Evolutionary conservation across 2,329 filamentous ascomycete genomes (phyloP).

Genomic region (Apiospora arundinis): DNA sequence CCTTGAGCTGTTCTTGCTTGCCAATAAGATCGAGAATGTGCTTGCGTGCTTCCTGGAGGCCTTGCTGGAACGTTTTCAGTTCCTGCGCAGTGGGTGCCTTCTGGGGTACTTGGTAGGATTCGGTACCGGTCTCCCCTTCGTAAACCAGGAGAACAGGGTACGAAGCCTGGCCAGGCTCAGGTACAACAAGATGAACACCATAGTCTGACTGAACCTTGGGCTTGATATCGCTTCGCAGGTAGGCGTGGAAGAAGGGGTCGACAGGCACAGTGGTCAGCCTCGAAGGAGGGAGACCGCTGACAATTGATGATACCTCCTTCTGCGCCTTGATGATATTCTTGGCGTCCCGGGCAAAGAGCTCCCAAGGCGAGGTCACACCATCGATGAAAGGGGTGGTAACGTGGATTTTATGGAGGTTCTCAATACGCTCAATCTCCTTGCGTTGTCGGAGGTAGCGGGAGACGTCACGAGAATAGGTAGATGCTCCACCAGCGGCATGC

Average conservation of each 20-base stretch:
- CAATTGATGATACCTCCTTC: slow-evolving; percentile 75
- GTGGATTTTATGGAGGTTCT: slow-evolving; percentile 80
- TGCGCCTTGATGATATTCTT: slow-evolving; percentile 82
- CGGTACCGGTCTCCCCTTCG: slow-evolving; percentile 64
- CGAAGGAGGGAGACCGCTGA: slow-evolving; percentile 75
- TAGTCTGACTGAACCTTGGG: slow-evolving; percentile 69
- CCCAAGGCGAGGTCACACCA: slow-evolving; percentile 79
- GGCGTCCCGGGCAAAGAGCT: slow-evolving; percentile 84
- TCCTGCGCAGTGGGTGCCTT: slow-evolving; percentile 58
- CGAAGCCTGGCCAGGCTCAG: slow-evolving; percentile 64
- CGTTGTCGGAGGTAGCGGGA: slow-evolving; percentile 87
- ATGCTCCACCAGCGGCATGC: slow-evolving; percentile 69
- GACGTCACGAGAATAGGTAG: slow-evolving; percentile 82
- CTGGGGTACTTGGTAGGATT: slow-evolving; percentile 61
- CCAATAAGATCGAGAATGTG: slow-evolving; percentile 64
- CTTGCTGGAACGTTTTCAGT: slow-evolving; percentile 58
- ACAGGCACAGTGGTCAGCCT: slow-evolving; percentile 71
- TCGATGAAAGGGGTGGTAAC: slow-evolving; percentile 79
- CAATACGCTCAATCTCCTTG: slow-evolving; percentile 81
- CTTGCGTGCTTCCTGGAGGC: slow-evolving; percentile 60
- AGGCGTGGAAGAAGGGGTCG: slow-evolving; percentile 80
- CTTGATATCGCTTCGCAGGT: slow-evolving; percentile 69
- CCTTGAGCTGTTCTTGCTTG: slow-evolving; percentile 62
- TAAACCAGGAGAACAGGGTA: slow-evolving; percentile 75
- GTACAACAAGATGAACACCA: slow-evolving; percentile 77